Conservation (phyloP, 306 rosid genomes). For the Elaeagnus macrophylla region DNA sequence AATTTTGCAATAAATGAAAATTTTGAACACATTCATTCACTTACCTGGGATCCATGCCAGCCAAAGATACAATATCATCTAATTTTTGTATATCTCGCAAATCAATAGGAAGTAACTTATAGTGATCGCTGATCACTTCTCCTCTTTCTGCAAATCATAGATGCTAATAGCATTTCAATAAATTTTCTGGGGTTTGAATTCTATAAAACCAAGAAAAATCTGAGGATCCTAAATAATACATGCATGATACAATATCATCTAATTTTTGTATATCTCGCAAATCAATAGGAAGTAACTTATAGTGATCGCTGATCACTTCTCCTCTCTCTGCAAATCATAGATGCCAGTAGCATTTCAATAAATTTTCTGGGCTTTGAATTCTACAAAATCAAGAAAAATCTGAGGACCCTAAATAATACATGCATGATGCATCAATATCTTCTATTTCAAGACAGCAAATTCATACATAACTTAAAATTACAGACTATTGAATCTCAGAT, state of each 20-base stretch:
- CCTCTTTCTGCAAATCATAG: constrained; percentile 65
- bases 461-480: neutral
- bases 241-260: constrained; percentile 43
- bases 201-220: neutral
- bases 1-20: constrained; percentile 2
- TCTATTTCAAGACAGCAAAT: neutral
- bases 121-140: constrained; percentile 73
- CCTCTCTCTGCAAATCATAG: constrained; percentile 65
- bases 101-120: constrained; percentile 82
- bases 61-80: constrained; percentile 48
- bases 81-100: constrained; percentile 54
- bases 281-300: constrained; percentile 82
- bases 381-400: neutral
- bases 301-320: constrained; percentile 73
- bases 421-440: neutral
- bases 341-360: neutral
- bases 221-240: neutral
- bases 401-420: neutral
- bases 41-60: constrained; percentile 83
- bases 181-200: neutral
- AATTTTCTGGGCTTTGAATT: neutral
- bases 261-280: constrained; percentile 54
- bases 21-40: constrained; percentile 16
- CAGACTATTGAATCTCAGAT: no score
- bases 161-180: neutral